Base-by-base conservation (phyloP, 2,329 filamentous ascomycete genomes). In the Arthroderma sp. region DNA sequence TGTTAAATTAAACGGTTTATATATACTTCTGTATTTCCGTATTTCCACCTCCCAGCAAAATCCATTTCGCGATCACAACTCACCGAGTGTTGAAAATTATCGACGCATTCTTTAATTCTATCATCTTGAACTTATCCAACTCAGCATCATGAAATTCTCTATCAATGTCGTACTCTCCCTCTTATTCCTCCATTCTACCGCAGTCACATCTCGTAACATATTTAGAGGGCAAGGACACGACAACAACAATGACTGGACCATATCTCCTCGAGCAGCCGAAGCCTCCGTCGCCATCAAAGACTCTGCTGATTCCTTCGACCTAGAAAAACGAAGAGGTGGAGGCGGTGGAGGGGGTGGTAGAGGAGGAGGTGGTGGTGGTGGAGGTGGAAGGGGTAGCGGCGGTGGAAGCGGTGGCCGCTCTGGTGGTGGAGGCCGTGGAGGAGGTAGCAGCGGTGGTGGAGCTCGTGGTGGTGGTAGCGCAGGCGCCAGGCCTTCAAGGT, bases 291-390 rank as follows among this genome's bases (percentile, higher is more conserved):
- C 15, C 15, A 22, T 22, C 15, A 22, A 22, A 22, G 15, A 22
- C 15, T 22, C 15, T 22, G 15, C 15, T 22, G 15, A 22, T 22
- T 22, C 15, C n/a, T n/a, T 43, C 32, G 56, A 59, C 29, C 52
- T 72, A 29, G 63, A 67, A 45, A 74, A 73, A 53, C 66, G 72
- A 45, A 70, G 68, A 54, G 65, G 68, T 52, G 70, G 71, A 27
- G 64, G 64, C 22, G 50, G 59, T 29, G 55, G 57, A 27, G 46
- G 59, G 29, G 52, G 58, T 4, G 54, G 49, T 15, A 43, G 47
- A 3, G 43, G 49, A 29, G 38, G 45, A 15, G 47, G 53, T 39
- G 50, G 58, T n/a, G 48, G 56, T 36, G 52, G 58, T 8, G 41
- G 54, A 28, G 36, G 47, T 2, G 39, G 53, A 6, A 40, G 51